phyloP scores from a whole-genome alignment of 345 rosid species.

The Orychophragmus violaceus region DNA sequence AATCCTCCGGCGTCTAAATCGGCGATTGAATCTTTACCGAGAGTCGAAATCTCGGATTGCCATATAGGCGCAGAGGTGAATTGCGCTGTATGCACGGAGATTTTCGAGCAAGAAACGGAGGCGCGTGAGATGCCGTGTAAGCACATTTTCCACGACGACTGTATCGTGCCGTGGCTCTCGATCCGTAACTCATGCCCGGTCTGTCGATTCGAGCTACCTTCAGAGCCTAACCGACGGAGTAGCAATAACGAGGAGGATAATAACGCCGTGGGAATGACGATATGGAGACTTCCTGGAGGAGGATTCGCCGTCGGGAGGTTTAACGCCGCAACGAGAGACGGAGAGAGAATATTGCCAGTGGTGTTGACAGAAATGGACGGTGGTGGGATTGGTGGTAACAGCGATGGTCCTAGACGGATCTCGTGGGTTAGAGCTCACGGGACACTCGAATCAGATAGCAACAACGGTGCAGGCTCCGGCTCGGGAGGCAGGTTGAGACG shows the following conservation, averaged over 20 bases:
- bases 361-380: conserved; percentile 76
- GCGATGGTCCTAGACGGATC: conserved; percentile 42
- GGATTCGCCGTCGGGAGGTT: conserved; percentile 86
- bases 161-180: conserved; percentile 71
- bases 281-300: conserved; percentile 89
- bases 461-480: conserved; percentile 14
- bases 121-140: conserved; percentile 83
- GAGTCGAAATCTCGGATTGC: conserved; percentile 39
- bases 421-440: conserved; percentile 40
- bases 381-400: conserved; percentile 40
- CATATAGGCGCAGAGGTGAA: conserved; percentile 43
- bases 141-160: conserved; percentile 66
- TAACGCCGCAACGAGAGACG: conserved; percentile 36
- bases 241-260: conserved; percentile 8
- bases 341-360: conserved; percentile 49
- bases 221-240: conserved; percentile 25
- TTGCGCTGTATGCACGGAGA: conserved; percentile 72
- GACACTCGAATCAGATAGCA: conserved; percentile 7
- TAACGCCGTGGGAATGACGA: conserved; percentile 50
- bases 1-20: conserved; percentile 80
- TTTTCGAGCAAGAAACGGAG: conserved; percentile 48
- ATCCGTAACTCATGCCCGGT: conserved; percentile 70
- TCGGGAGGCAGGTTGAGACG: conserved; percentile 47
- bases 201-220: conserved; percentile 62
- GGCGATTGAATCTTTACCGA: conserved; percentile 61